Percentiles rank a stretch among this genome's conserved stretches.
Conservation (phyloP, 371 early-diverging fungal genomes). For the Mortierella sp. region DNA sequence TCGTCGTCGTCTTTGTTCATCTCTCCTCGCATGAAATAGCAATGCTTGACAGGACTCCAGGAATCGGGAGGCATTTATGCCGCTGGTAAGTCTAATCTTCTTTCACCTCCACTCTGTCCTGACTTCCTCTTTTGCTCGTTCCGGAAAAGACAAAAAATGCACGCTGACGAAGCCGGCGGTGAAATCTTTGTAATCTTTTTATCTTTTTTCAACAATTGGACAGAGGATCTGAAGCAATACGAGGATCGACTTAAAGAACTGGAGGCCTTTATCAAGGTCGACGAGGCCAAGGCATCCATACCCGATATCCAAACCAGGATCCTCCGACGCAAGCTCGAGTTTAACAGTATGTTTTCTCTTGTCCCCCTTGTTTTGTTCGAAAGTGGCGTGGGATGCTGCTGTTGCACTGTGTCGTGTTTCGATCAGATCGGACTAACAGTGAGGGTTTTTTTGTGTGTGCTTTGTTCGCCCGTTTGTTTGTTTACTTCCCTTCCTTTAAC, state of each 20-base stretch:
- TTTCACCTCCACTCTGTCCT: not conserved
- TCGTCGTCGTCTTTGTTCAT: not conserved
- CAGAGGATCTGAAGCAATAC: constrained; percentile 74
- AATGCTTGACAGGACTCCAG: constrained; percentile 77
- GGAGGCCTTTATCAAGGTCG: constrained; percentile 68
- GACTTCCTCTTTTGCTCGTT: constrained; percentile 9
- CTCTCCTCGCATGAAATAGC: constrained; percentile 56
- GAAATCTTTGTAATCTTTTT: constrained; percentile 9
- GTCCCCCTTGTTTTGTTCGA: not conserved
- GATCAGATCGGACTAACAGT: not conserved
- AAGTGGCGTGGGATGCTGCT: not conserved
- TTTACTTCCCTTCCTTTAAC: not conserved
- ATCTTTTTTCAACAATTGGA: constrained; percentile 13
- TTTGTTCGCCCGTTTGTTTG: not conserved
- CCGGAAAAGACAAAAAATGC: not conserved
- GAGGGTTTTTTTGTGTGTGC: not conserved
- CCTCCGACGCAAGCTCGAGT: constrained; percentile 67
- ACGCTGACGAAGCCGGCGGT: not conserved
- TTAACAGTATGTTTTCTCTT: constrained; percentile 63
- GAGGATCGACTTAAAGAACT: constrained; percentile 71
- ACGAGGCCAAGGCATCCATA: constrained; percentile 56
- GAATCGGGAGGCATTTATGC: constrained; percentile 75
- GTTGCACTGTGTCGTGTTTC: not conserved
- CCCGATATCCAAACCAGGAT: constrained; percentile 67
- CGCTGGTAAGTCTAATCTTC: constrained; percentile 29